phyloP scores from a whole-genome alignment of 2,329 filamentous ascomycete species.

The Massarina eburnea region DNA sequence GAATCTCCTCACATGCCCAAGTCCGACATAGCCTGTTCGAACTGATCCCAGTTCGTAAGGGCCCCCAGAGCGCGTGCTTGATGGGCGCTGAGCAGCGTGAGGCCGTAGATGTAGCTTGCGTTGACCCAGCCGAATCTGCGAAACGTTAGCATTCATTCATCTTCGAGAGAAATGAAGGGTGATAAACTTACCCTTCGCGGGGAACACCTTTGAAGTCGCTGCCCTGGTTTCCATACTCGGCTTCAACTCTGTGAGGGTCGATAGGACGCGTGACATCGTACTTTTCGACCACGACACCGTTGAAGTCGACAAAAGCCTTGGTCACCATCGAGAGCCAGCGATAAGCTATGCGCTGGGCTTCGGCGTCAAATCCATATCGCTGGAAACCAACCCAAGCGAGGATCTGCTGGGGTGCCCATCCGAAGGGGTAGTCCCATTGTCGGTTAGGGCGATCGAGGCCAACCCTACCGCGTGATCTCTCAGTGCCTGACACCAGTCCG shows the following conservation, averaged over 20 bases:
- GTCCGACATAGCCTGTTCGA: slow-evolving; percentile 64
- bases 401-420: slow-evolving; percentile 98
- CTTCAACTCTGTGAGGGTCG: slow-evolving; percentile 91
- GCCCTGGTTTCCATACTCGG: slow-evolving; percentile 97
- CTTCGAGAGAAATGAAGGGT: neutral
- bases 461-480: slow-evolving; percentile 80
- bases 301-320: slow-evolving; percentile 97
- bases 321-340: slow-evolving; percentile 99
- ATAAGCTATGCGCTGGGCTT: slow-evolving; percentile 87
- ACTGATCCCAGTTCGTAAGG: slow-evolving; percentile 82
- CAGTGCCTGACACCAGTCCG: slow-evolving; percentile 84
- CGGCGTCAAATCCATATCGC: slow-evolving; percentile 87
- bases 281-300: slow-evolving; percentile 97
- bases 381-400: slow-evolving; percentile 92
- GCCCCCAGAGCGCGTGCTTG: slow-evolving; percentile 87
- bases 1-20: slow-evolving; percentile 27
- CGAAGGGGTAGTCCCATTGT: slow-evolving; percentile 98
- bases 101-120: slow-evolving; percentile 91
- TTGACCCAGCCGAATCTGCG: slow-evolving; percentile 96
- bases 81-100: slow-evolving; percentile 85
- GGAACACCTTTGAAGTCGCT: slow-evolving; percentile 93
- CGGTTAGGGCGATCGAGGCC: slow-evolving; percentile 84
- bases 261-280: slow-evolving; percentile 92
- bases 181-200: slow-evolving; percentile 79
- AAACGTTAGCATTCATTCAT: slow-evolving; percentile 27